phyloP scores from a whole-genome alignment of 495 filamentous ascomycete species.

The Penicillium roqueforti region DNA sequence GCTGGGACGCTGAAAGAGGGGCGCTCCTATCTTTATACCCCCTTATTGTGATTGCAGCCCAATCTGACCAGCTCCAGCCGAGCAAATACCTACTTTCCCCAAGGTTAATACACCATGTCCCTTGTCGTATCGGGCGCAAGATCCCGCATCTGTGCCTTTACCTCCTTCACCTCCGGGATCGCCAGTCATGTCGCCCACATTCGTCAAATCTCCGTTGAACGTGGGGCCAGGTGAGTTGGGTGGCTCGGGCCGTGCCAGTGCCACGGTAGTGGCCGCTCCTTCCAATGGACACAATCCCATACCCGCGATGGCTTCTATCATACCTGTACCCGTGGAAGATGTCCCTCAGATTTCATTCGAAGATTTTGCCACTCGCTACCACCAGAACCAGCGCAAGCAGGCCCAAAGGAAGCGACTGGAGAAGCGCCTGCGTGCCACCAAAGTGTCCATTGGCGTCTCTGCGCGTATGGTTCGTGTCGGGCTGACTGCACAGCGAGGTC shows the following conservation, averaged over 20 bases:
- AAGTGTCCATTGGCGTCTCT: slow-evolving; percentile 71
- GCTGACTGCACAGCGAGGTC: slow-evolving; percentile 70
- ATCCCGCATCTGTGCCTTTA: slow-evolving; percentile 25
- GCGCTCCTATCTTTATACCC: slow-evolving; percentile 1
- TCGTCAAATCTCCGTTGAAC: slow-evolving; percentile 3
- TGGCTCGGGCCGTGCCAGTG: slow-evolving; percentile 38
- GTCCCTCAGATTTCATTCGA: slow-evolving; percentile 38
- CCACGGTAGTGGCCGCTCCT: slow-evolving; percentile 26
- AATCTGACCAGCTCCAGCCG: slow-evolving; percentile 28
- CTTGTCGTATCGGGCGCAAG: slow-evolving; percentile 20
- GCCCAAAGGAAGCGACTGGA: slow-evolving; percentile 40
- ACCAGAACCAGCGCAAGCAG: slow-evolving; percentile 43
- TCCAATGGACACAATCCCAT: slow-evolving; percentile 20
- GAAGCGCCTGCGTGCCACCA: slow-evolving; percentile 39
- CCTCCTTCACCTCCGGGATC: slow-evolving; percentile 26
- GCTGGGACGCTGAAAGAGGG: slow-evolving; percentile 8
- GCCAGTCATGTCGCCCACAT: slow-evolving; percentile 11
- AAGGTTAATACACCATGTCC: slow-evolving; percentile 29
- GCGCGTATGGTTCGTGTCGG: slow-evolving; percentile 75
- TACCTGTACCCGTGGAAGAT: slow-evolving; percentile 8
- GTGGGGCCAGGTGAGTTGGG: slow-evolving; percentile 40
- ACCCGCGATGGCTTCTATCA: slow-evolving; percentile 1
- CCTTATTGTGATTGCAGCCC: slow-evolving; percentile 14
- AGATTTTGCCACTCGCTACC: slow-evolving; percentile 40
- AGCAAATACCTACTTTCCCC: slow-evolving; percentile 26